phyloP scores from a whole-genome alignment of 768 basidiomycete species.

The Collybia mongolica region DNA sequence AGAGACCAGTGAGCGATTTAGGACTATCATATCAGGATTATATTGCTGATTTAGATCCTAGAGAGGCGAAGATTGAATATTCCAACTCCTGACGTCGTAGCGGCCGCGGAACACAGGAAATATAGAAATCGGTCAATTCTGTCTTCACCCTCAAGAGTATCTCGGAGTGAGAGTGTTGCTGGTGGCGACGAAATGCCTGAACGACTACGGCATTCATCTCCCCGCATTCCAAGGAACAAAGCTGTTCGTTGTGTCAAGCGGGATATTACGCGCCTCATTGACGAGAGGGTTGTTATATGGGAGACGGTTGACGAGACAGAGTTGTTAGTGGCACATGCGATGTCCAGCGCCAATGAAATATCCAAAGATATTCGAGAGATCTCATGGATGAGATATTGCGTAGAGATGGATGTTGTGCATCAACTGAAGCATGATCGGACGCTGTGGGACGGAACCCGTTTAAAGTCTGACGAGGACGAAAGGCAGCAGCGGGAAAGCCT shows the following conservation, averaged over 20 bases:
- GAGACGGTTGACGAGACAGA: conserved; percentile 16
- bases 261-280: conserved; percentile 12
- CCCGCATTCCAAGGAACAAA: conserved; percentile 11
- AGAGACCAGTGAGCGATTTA: neutral
- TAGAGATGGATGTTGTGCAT: conserved; percentile 13
- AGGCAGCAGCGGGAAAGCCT: conserved; percentile 11
- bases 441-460: conserved; percentile 27
- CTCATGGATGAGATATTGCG: conserved; percentile 11
- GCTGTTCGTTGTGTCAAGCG: conserved; percentile 17
- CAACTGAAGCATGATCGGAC: conserved; percentile 21
- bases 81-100: too few species aligned
- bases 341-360: conserved; percentile 1
- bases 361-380: conserved; percentile 12
- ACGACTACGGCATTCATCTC: too few species aligned
- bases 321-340: conserved; percentile 10
- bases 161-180: too few species aligned
- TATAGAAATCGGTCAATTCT: too few species aligned
- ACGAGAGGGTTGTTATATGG: conserved; percentile 9
- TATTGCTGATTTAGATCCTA: neutral
- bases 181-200: too few species aligned
- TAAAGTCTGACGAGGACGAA: conserved; percentile 13
- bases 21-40: neutral
- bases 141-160: too few species aligned
- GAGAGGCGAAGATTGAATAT: neutral
- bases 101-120: too few species aligned